These are phyloP conservation scores for Agrocybe chaxingu DNA, from an alignment of 768 basidiomycete genomes.

Conservation along the genomic window DNA sequence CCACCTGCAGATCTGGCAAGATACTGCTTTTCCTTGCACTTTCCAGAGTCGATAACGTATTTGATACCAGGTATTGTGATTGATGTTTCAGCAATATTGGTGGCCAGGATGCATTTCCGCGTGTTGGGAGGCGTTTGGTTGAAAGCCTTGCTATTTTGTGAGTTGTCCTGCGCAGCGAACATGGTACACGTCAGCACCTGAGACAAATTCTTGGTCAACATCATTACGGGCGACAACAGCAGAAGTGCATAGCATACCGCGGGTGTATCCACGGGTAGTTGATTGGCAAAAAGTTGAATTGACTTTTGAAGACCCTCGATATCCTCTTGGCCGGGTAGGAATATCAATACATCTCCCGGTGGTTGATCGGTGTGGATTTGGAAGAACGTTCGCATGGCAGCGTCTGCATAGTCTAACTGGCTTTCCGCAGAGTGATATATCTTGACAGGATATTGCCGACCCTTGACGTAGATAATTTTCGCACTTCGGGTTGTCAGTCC, in stretches of 20 bases:
- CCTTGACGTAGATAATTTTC: slow-evolving; percentile 86
- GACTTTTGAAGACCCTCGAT: slow-evolving; percentile 85
- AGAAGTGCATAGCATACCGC: slow-evolving; percentile 32
- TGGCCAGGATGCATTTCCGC: slow-evolving; percentile 92
- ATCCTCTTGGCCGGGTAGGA: slow-evolving; percentile 96
- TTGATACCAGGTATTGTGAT: slow-evolving; percentile 96
- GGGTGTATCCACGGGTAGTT: slow-evolving; percentile 57
- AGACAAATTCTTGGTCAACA: not conserved
- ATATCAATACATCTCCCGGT: slow-evolving; percentile 88
- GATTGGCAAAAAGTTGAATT: slow-evolving; percentile 63
- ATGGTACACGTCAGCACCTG: slow-evolving; percentile 78
- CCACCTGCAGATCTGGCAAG: slow-evolving; percentile 67
- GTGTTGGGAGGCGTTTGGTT: slow-evolving; percentile 55
- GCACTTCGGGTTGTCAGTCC: slow-evolving; percentile 46
- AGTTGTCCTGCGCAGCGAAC: slow-evolving; percentile 81
- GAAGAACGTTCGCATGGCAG: slow-evolving; percentile 90
- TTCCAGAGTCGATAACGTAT: slow-evolving; percentile 95
- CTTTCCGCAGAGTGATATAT: slow-evolving; percentile 75
- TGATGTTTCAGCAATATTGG: slow-evolving; percentile 97
- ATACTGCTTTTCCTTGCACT: slow-evolving; percentile 93
- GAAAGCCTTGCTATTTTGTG: slow-evolving; percentile 80
- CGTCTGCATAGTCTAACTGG: slow-evolving; percentile 82
- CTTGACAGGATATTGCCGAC: slow-evolving; percentile 88
- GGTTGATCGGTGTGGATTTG: slow-evolving; percentile 83
- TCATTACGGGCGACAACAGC: not conserved